Evolutionary conservation across 2,329 filamentous ascomycete species (phyloP).

Genomic region (Aureobasidium sp.): DNA sequence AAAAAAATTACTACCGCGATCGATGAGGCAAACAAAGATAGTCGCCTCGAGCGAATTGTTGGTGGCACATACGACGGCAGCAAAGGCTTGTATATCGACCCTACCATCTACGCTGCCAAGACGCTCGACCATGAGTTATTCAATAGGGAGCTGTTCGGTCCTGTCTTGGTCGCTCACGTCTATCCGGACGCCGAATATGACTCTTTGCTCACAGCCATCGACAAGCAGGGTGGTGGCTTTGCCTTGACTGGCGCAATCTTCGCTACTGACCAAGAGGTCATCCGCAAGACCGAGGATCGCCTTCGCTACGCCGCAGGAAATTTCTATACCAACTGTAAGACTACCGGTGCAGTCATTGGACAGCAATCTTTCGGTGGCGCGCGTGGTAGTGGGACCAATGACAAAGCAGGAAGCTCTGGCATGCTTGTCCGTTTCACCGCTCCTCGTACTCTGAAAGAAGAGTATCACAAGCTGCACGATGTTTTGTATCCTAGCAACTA

Average conservation of each 20-base stretch:
- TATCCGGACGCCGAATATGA: slow-evolving; percentile 16
- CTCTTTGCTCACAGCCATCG: background rate
- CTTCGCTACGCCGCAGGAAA: slow-evolving; percentile 49
- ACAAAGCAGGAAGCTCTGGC: slow-evolving; percentile 42
- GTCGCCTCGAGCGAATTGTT: slow-evolving; percentile 33
- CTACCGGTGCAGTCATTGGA: slow-evolving; percentile 46
- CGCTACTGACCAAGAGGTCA: slow-evolving; percentile 38
- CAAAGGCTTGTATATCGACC: slow-evolving; percentile 29
- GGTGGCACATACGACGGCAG: slow-evolving; percentile 37
- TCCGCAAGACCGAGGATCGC: slow-evolving; percentile 41
- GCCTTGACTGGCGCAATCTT: slow-evolving; percentile 44
- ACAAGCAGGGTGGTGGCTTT: slow-evolving; percentile 32
- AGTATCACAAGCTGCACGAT: background rate
- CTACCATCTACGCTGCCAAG: slow-evolving; percentile 38
- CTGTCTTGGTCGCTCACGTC: slow-evolving; percentile 38
- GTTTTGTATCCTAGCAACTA: background rate
- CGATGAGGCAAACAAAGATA: slow-evolving; percentile 36
- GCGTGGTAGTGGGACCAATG: slow-evolving; percentile 46
- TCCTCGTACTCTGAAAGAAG: background rate
- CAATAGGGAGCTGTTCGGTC: slow-evolving; percentile 41
- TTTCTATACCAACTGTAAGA: slow-evolving; percentile 52
- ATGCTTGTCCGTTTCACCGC: background rate
- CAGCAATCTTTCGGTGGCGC: slow-evolving; percentile 49
- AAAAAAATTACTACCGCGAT: slow-evolving; percentile 37
- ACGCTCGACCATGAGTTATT: slow-evolving; percentile 37